phyloP scores from a whole-genome alignment of 2,329 filamentous ascomycete genomes.

The Fusarium falciforme region DNA sequence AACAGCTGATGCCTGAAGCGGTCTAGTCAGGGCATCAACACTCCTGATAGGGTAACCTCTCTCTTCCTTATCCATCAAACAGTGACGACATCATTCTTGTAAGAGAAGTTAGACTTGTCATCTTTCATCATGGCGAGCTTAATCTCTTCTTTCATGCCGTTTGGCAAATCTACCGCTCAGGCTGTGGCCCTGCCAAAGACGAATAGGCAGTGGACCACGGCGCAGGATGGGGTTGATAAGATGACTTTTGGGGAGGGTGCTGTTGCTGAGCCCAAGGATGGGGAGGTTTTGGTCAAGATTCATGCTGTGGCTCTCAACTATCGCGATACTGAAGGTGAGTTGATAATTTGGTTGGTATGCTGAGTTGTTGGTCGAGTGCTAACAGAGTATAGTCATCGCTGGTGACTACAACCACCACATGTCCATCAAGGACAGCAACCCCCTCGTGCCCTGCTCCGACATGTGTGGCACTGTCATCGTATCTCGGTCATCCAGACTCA shows the following conservation, averaged over 20 bases:
- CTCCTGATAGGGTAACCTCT: constrained; percentile 24
- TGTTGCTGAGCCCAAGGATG: constrained; percentile 59
- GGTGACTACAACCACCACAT: constrained; percentile 76
- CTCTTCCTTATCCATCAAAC: neutral
- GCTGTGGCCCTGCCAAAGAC: constrained; percentile 36
- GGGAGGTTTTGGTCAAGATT: constrained; percentile 64
- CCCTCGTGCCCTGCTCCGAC: constrained; percentile 75
- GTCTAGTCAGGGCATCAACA: constrained; percentile 9
- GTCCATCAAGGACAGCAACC: constrained; percentile 52
- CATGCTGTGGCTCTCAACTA: constrained; percentile 61
- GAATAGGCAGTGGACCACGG: constrained; percentile 65
- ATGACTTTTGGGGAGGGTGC: constrained; percentile 57
- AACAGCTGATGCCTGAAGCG: constrained; percentile 20
- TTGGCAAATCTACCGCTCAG: constrained; percentile 23
- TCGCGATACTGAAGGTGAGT: constrained; percentile 60
- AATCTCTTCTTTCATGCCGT: constrained; percentile 36
- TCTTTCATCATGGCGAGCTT: constrained; percentile 32
- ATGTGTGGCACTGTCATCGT: constrained; percentile 73
- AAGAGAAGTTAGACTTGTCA: constrained; percentile 13
- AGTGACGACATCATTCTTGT: constrained; percentile 6
- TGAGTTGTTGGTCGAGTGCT: neutral
- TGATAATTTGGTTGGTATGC: neutral
- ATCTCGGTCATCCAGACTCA: constrained; percentile 56
- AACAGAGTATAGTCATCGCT: constrained; percentile 63
- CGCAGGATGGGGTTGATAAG: constrained; percentile 66